Conservation (phyloP, 192 early-diverging fungal genomes). For the Mortierella hygrophila region DNA sequence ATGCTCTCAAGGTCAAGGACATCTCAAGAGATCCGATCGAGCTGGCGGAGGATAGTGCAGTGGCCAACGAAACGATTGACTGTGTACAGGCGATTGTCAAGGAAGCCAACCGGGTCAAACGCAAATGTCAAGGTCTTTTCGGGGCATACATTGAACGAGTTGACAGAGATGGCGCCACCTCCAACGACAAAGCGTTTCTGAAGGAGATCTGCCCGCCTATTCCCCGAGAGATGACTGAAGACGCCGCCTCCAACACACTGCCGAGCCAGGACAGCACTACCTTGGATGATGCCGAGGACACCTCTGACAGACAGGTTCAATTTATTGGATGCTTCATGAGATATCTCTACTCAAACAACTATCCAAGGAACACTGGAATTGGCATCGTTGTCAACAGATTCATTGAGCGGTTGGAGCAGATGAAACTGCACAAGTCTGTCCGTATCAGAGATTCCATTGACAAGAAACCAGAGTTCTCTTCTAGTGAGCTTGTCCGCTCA, state of each 20-base stretch:
- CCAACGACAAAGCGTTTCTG: neutral
- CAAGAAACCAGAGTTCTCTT: neutral
- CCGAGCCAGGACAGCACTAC: neutral
- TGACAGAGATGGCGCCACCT: neutral
- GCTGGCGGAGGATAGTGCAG: neutral
- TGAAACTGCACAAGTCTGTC: neutral
- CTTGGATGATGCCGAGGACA: neutral
- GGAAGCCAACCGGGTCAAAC: neutral
- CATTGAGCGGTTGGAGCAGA: neutral
- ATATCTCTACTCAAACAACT: constrained; percentile 2
- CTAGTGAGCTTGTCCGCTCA: neutral
- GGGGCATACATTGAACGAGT: neutral
- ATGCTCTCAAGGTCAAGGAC: neutral
- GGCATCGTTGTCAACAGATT: neutral
- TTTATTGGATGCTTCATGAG: neutral
- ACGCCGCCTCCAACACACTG: neutral
- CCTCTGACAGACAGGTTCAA: neutral
- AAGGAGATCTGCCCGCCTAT: neutral
- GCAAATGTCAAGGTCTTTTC: neutral
- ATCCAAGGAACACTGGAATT: neutral
- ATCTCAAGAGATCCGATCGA: neutral
- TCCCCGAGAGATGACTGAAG: neutral
- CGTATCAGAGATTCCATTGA: neutral
- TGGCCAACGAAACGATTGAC: neutral
- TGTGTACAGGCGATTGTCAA: neutral